phyloP scores from a whole-genome alignment of 2,329 filamentous ascomycete genomes.

The Neopestalotiopsis sp. region DNA sequence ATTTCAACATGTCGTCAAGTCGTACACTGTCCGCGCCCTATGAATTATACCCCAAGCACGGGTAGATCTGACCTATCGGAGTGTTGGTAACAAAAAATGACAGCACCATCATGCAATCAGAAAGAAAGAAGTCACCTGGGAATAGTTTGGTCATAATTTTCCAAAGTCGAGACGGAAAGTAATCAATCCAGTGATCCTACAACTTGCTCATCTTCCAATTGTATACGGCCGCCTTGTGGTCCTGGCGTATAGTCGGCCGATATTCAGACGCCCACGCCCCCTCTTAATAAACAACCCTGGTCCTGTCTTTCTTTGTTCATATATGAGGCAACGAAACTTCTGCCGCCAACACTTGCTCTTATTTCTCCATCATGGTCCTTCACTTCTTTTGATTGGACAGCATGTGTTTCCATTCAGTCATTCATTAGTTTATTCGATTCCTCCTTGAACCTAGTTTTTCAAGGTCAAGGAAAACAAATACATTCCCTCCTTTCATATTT shows the following conservation, averaged over 20 bases:
- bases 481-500: neutral
- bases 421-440: conserved; percentile 15
- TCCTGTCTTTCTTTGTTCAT: neutral
- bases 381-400: conserved; percentile 14
- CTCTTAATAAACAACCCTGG: neutral
- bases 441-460: neutral
- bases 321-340: neutral
- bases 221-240: neutral
- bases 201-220: neutral
- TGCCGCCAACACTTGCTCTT: neutral
- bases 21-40: too few species aligned
- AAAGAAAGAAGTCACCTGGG: neutral
- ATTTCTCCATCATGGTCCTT: conserved; percentile 17
- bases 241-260: neutral
- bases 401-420: neutral
- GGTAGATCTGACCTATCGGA: neutral
- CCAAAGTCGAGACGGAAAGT: neutral
- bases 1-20: neutral
- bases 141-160: neutral
- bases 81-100: neutral
- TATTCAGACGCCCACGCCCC: neutral
- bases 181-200: neutral
- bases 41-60: neutral
- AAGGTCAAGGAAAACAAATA: neutral
- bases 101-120: neutral